Conservation (phyloP, 2,329 filamentous ascomycete species). For the Colletotrichum tamarilloi region DNA sequence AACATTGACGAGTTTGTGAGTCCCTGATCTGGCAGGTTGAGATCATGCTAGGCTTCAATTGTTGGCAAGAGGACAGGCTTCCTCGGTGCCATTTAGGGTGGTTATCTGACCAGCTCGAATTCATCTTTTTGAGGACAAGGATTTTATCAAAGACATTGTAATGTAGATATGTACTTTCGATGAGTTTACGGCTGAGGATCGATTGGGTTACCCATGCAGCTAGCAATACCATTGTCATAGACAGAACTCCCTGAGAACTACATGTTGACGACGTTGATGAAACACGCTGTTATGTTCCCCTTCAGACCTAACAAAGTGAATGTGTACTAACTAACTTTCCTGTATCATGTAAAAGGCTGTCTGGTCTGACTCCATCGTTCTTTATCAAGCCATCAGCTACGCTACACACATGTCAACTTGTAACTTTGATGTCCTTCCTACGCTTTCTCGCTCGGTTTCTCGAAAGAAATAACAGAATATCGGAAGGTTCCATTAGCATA, state of each 20-base stretch:
- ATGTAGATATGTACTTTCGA: background rate
- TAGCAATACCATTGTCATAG: background rate
- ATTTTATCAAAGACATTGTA: background rate
- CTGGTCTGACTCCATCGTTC: background rate
- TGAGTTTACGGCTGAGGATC: background rate
- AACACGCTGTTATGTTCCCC: too few species aligned
- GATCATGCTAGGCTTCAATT: background rate
- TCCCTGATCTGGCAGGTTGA: constrained; percentile 34
- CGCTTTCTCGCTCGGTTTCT: constrained; percentile 47
- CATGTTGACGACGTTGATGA: too few species aligned
- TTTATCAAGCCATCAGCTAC: background rate
- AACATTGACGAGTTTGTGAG: constrained; percentile 64
- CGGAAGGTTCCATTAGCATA: constrained; percentile 69
- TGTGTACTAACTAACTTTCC: too few species aligned
- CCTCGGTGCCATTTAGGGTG: background rate
- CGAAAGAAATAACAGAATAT: constrained; percentile 69
- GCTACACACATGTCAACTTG: too few species aligned
- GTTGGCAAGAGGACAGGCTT: background rate
- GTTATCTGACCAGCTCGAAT: background rate
- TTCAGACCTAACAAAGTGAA: too few species aligned
- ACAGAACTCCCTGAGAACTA: too few species aligned
- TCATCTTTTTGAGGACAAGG: background rate
- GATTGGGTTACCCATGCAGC: background rate
- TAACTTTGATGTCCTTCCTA: background rate
- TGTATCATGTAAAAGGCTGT: too few species aligned